Base-by-base conservation (phyloP, 2,329 filamentous ascomycete genomes). In the Penicillium oxalicum region DNA sequence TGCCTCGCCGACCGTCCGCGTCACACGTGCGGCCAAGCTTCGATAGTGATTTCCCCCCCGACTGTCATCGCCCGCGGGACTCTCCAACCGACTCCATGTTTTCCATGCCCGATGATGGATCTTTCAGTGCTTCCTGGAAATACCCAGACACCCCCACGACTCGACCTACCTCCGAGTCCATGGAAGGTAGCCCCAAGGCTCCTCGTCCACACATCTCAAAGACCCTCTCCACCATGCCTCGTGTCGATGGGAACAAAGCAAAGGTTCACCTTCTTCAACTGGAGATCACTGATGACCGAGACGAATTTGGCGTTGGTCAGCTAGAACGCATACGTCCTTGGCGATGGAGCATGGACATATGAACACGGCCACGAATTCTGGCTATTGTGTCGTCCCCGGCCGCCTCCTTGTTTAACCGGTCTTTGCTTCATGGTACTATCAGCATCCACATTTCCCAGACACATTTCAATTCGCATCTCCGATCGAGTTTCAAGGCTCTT, bases 261-360 rank as follows among this genome's bases (percentile, higher is more conserved):
- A 62, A 66, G 12, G 51, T 70, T 34, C 62, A 70, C 28, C 51
- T 68, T 34, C 45, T 69, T 12, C 68, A 68, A 24, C 34, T 70
- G 43, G 67, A 70, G 57, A 63, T 70, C 47, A 68, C 64, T 43
- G 65, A 69, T 39, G 58, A 61, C 6, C 24, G 58, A 43, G 61
- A 64, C 35, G 62, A 66, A 35, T 51, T 67, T 24, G 61, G 52
- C 11, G 45, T 65, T 28, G 64, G 65, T 39, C 61, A 68, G 47
- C 54, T 68, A 24, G 60, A 66, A 48, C 61, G 58, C 34, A 56
- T 69, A 44, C 66, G 66, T 29, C 69, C 68, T 9, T 71, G 64
- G 61, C 64, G 70, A 51, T 72, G 70, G 70, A 72, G 70, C 53
- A 72, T 72, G 68, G 69, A 72, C 50, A 66, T 72, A 35, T 72